Conservation (phyloP, 2,329 filamentous ascomycete genomes). For the Magnaporthales sp. region DNA sequence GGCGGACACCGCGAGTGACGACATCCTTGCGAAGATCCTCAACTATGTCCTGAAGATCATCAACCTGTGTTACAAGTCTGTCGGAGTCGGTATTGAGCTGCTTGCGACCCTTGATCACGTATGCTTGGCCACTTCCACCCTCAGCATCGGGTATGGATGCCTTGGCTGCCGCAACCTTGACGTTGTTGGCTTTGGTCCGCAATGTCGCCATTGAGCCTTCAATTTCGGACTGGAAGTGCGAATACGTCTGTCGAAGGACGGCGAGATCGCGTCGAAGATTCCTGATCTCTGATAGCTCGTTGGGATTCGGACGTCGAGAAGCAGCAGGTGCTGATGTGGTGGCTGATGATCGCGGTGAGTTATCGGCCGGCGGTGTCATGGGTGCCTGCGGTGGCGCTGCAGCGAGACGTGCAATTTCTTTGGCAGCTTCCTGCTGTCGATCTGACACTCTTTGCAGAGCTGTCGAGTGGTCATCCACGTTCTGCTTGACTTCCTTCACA, state of each 20-base stretch:
- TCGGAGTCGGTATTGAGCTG: constrained; percentile 81
- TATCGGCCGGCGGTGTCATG: constrained; percentile 30
- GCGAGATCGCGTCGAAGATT: constrained; percentile 80
- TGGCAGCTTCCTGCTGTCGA: constrained; percentile 79
- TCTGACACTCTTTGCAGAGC: constrained; percentile 83
- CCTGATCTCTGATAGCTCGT: constrained; percentile 70
- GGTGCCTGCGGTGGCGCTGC: constrained; percentile 30
- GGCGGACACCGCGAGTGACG: constrained; percentile 83
- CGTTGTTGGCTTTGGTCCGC: constrained; percentile 68
- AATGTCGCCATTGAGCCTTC: constrained; percentile 79
- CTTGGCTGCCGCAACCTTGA: constrained; percentile 69
- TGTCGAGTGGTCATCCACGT: constrained; percentile 73
- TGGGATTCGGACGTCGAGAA: constrained; percentile 21
- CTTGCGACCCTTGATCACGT: constrained; percentile 83
- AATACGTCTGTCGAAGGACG: constrained; percentile 86
- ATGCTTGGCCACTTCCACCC: constrained; percentile 71
- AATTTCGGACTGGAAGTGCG: constrained; percentile 81
- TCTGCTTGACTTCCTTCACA: constrained; percentile 78
- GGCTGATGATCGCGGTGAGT: constrained; percentile 9
- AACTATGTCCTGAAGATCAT: constrained; percentile 93
- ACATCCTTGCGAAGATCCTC: constrained; percentile 98
- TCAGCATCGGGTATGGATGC: constrained; percentile 63
- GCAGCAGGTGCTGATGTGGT: constrained; percentile 20
- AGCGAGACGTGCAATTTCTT: constrained; percentile 65
- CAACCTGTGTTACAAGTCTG: constrained; percentile 81